A percentile compares a stretch with the other conserved stretches of the same genome.
phyloP scores from a whole-genome alignment of 202 grass and related monocot species.

The Bolboschoenoplectus hybrid region DNA sequence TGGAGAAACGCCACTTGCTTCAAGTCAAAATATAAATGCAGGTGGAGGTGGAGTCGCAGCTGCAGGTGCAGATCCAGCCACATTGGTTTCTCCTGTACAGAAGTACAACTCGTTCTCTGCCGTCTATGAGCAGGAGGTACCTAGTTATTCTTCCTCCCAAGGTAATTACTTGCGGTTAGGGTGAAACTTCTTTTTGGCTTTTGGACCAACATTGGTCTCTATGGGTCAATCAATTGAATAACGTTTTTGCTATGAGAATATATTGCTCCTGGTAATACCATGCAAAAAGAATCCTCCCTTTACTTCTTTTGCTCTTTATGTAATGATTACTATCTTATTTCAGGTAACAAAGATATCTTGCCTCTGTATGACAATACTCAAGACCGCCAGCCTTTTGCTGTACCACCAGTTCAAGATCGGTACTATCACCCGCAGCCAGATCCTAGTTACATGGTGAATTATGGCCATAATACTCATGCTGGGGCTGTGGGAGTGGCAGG shows the following conservation, averaged over 20 bases:
- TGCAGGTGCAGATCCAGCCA: constrained; percentile 27
- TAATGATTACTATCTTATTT: constrained; percentile 28
- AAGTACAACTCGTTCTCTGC: constrained; percentile 3
- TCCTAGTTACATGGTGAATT: constrained; percentile 50
- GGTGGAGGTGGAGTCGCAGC: background rate
- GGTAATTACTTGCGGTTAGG: constrained; percentile 39
- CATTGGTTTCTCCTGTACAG: constrained; percentile 31
- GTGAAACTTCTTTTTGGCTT: background rate
- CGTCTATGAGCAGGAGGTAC: constrained; percentile 46
- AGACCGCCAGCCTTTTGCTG: constrained; percentile 45
- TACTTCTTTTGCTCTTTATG: constrained; percentile 14
- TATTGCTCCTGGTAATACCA: background rate
- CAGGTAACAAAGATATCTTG: constrained; percentile 37
- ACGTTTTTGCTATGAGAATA: background rate
- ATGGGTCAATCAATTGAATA: background rate
- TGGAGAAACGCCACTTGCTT: constrained; percentile 33
- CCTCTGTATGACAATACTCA: constrained; percentile 55
- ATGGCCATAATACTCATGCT: constrained; percentile 50
- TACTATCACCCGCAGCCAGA: constrained; percentile 42
- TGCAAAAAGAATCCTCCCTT: constrained; percentile 1
- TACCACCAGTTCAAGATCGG: constrained; percentile 65
- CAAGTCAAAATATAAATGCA: constrained; percentile 38
- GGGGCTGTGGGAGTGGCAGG: constrained; percentile 42
- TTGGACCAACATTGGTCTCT: background rate
- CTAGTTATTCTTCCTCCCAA: constrained; percentile 52